phyloP scores from a whole-genome alignment of 2,329 filamentous ascomycete species.

The Colletotrichum zoysiae region DNA sequence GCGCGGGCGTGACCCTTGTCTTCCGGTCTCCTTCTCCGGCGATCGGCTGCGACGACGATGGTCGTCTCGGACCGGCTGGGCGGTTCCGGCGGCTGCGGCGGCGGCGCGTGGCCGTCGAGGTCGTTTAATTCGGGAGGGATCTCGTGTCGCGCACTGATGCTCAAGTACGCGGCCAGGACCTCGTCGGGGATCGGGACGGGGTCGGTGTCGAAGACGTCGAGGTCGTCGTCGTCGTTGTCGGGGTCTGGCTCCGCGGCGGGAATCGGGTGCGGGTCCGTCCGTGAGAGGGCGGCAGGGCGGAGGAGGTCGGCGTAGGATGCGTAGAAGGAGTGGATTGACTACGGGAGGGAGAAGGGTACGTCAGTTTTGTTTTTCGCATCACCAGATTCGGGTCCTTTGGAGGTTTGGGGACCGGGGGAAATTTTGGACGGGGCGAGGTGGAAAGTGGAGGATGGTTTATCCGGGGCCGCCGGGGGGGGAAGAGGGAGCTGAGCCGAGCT shows the following conservation, averaged over 20 bases:
- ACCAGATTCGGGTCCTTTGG: neutral
- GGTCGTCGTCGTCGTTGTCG: too few species aligned
- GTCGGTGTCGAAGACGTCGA: neutral
- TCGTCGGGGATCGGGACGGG: slow-evolving; percentile 18
- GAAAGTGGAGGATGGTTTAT: slow-evolving; percentile 21
- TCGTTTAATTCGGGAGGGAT: neutral
- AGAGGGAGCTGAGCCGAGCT: neutral
- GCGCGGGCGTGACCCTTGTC: too few species aligned
- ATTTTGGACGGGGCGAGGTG: slow-evolving; percentile 17
- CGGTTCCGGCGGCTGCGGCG: neutral
- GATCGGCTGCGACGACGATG: neutral
- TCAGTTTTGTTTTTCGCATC: neutral
- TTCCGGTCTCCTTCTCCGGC: neutral
- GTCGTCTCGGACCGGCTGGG: neutral
- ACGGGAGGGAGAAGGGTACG: neutral
- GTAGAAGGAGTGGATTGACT: slow-evolving; percentile 14
- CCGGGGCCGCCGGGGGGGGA: neutral
- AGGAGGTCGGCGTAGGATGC: neutral
- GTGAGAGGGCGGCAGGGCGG: slow-evolving; percentile 12
- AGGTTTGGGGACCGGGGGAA: slow-evolving; percentile 11
- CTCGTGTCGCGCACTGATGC: neutral
- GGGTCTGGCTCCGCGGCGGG: neutral
- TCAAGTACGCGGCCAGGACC: neutral
- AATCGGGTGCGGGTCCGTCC: neutral
- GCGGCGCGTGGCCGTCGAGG: neutral